Evolutionary conservation across 2,329 filamentous ascomycete genomes (phyloP).

Genomic region (Penicillium glabrum): DNA sequence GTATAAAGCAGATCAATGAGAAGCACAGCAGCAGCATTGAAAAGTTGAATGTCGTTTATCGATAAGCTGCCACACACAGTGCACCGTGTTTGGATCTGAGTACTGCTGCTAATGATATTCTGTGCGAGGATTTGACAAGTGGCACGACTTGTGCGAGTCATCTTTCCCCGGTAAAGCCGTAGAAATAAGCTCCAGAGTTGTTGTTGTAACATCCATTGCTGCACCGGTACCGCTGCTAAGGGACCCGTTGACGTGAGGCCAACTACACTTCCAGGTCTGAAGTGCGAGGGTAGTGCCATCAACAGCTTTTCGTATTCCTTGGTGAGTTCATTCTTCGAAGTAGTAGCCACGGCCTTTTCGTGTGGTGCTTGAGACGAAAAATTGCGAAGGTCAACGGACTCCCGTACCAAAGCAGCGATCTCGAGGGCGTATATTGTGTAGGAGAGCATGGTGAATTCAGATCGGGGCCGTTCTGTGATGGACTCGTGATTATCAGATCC

Average conservation of each 20-base stretch:
- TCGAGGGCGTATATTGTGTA: constrained; percentile 7
- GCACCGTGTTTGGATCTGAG: constrained; percentile 7
- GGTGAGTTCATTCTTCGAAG: background rate
- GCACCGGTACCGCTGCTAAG: constrained; percentile 13
- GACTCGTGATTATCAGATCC: background rate
- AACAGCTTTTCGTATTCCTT: constrained; percentile 10
- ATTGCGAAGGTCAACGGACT: constrained; percentile 1
- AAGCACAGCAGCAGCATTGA: background rate
- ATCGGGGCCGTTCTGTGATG: constrained; percentile 3
- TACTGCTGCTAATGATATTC: constrained; percentile 9
- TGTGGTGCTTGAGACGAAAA: background rate
- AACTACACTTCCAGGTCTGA: constrained; percentile 9
- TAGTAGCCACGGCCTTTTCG: background rate
- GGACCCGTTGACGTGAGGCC: constrained; percentile 13
- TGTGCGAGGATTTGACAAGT: constrained; percentile 11
- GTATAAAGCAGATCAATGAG: background rate
- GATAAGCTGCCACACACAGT: constrained; percentile 9
- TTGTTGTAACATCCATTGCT: constrained; percentile 18
- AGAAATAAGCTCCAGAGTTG: constrained; percentile 19
- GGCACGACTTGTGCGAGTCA: background rate
- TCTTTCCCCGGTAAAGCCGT: constrained; percentile 8
- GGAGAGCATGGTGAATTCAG: constrained; percentile 14
- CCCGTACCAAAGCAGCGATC: constrained; percentile 1
- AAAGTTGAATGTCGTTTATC: constrained; percentile 1
- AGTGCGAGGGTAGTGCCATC: constrained; percentile 8